Base-by-base conservation (phyloP, 2,329 filamentous ascomycete species). In the Colletotrichum gloeosporioides region DNA sequence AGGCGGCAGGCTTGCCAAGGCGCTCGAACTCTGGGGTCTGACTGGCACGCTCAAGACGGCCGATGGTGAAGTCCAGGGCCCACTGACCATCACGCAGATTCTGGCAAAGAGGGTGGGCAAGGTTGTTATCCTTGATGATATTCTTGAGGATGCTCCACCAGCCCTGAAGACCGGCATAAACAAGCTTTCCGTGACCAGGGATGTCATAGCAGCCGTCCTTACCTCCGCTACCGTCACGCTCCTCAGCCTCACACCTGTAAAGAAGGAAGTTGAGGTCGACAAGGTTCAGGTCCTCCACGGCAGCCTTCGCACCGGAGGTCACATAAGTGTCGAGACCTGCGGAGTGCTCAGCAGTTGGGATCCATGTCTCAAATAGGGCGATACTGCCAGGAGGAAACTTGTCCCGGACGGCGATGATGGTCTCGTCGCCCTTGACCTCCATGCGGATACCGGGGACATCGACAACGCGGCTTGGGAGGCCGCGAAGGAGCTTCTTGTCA, bases 131-230 rank as follows among this genome's bases (percentile, higher is more conserved):
- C 67, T 90, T 91, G 80, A 99, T 95, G 77, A 99, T 94, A 73
- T 94, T 90, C 80, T 95, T 93, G 57, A 99, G 87, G 1, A 98
- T 88, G 83, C 96, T 98, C 96, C 96, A 98, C 96, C 97, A 99
- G 49, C 98, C 98, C 84, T 99, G 97, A n/a, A 99, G 89, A 77
- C 97, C 97, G 76, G 96, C 96, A 84, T 99, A 99, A 3, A 98
- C 95, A 57, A 98, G 90, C 75, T 94, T 92, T 4, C 96, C 96
- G 82, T 96, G 89, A 2, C 93, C 93, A 2, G 97, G 97, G 78
- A 99, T 94, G 69, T 93, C 91, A 85, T 99, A 99, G 10, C 93
- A 93, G n/a, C 97, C 96, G 82, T 98, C 95, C 76, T 91, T 90
- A 6, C 95, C 95, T 68, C 90, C 90, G 78, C 94, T 98, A 8